Percentiles rank a stretch among this genome's conserved stretches.
Conservation (phyloP, 2,329 filamentous ascomycete genomes). For the Lachnellula willkommii region DNA sequence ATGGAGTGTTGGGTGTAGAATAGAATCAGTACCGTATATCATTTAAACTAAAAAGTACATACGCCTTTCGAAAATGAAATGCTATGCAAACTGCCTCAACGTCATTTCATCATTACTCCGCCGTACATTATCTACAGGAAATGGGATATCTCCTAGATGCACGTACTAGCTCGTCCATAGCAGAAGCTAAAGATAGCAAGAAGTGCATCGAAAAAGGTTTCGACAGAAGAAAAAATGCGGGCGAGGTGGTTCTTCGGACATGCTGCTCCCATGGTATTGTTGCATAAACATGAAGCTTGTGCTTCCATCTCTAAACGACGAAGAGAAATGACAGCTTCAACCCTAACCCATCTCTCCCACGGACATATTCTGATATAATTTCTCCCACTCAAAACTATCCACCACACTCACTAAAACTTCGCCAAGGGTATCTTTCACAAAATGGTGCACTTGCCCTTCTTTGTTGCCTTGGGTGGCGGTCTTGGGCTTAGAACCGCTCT, state of each 20-base stretch:
- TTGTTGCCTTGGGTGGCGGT: constrained; percentile 55
- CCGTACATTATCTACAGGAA: constrained; percentile 25
- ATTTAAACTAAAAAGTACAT: background rate
- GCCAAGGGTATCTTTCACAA: constrained; percentile 40
- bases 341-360: constrained; percentile 8
- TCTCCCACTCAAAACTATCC: background rate
- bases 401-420: background rate
- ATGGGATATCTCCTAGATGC: constrained; percentile 18
- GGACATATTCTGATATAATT: constrained; percentile 15
- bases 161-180: constrained; percentile 1
- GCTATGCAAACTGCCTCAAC: constrained; percentile 4
- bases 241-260: background rate
- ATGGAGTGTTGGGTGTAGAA: background rate
- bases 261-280: constrained; percentile 2
- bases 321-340: constrained; percentile 14
- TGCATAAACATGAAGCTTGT: constrained; percentile 8
- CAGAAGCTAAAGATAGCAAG: background rate
- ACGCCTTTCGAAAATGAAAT: background rate
- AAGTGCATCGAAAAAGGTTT: constrained; percentile 1
- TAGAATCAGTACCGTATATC: background rate
- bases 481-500: constrained; percentile 69
- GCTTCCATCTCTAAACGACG: constrained; percentile 15
- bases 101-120: constrained; percentile 12
- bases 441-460: constrained; percentile 60
- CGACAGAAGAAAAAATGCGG: constrained; percentile 11